Percentiles rank a stretch among this genome's conserved stretches.
These are phyloP conservation scores for Xylariomycetidae sp. DNA, from an alignment of 2,329 filamentous ascomycete genomes.

Conservation along the genomic window DNA sequence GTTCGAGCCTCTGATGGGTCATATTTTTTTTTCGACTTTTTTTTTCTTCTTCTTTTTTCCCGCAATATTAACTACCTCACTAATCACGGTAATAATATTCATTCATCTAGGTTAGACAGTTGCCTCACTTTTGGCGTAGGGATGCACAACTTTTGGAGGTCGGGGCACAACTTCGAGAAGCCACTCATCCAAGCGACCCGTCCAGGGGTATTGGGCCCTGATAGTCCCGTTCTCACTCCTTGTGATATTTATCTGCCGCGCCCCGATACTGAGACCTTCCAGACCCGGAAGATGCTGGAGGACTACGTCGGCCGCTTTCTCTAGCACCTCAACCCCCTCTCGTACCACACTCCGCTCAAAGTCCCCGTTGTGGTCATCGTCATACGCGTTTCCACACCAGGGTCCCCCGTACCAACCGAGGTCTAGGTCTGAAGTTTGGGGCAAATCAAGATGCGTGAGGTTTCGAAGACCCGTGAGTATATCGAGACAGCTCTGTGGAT, in stretches of 20 bases:
- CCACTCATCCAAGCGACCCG: constrained; percentile 7
- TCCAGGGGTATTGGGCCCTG: constrained; percentile 6
- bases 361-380: constrained; percentile 1
- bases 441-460: constrained; percentile 8
- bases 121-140: too few relatives aligned
- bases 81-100: too few relatives aligned
- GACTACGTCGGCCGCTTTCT: constrained; percentile 3
- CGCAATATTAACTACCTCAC: too few relatives aligned
- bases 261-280: constrained; percentile 4
- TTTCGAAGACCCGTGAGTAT: constrained; percentile 3
- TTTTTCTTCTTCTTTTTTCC: too few relatives aligned
- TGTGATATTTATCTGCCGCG: constrained; percentile 1
- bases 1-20: too few relatives aligned
- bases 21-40: too few relatives aligned
- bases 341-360: not conserved
- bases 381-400: constrained; percentile 4
- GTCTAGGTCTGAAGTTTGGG: not conserved
- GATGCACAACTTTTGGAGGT: not conserved
- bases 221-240: constrained; percentile 7
- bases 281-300: constrained; percentile 4
- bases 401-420: constrained; percentile 5
- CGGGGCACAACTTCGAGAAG: constrained; percentile 1
- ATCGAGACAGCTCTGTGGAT: constrained; percentile 2
- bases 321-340: constrained; percentile 1
- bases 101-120: too few relatives aligned